These are phyloP conservation scores for Amanita muscaria DNA, from an alignment of 768 basidiomycete species.

Conservation along the genomic window DNA sequence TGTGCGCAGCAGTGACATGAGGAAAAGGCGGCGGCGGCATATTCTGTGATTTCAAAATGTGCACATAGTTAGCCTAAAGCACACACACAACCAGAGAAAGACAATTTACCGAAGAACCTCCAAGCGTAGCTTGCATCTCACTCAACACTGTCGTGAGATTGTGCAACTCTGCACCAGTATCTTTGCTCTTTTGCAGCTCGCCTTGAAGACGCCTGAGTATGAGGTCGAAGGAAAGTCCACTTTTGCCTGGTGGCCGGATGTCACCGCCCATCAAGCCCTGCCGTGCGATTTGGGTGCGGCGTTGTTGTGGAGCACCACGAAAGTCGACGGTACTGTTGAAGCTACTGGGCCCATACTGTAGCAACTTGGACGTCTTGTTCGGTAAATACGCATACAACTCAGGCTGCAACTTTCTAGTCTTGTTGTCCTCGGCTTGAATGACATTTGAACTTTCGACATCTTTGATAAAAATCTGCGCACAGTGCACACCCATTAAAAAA, in stretches of 20 bases:
- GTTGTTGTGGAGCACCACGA: slow-evolving; percentile 33
- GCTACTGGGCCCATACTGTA: slow-evolving; percentile 60
- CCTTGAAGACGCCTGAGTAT: too few relatives aligned
- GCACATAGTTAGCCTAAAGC: too few relatives aligned
- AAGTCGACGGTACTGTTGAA: slow-evolving; percentile 39
- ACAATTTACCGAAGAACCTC: slow-evolving; percentile 63
- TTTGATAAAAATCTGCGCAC: slow-evolving; percentile 89
- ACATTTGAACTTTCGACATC: slow-evolving; percentile 98
- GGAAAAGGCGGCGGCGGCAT: slow-evolving; percentile 12
- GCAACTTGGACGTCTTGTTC: slow-evolving; percentile 79
- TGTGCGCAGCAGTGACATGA: slow-evolving; percentile 23
- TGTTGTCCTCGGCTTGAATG: slow-evolving; percentile 97
- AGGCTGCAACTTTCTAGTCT: slow-evolving; percentile 92
- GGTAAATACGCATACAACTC: slow-evolving; percentile 80
- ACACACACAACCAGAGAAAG: too few relatives aligned
- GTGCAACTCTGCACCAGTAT: slow-evolving; percentile 85
- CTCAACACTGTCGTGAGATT: too few relatives aligned
- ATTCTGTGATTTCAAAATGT: slow-evolving; percentile 37
- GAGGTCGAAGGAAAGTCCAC: too few relatives aligned
- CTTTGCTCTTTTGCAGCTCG: slow-evolving; percentile 91
- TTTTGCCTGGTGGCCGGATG: slow-evolving; percentile 67
- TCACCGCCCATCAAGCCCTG: slow-evolving; percentile 62
- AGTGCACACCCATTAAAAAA: slow-evolving; percentile 10
- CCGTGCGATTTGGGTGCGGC: slow-evolving; percentile 48
- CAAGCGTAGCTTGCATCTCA: slow-evolving; percentile 89